These are phyloP conservation scores for Plasmodium billcollinsi DNA, from an alignment of 169 alveolate species.

Conservation along the genomic window DNA sequence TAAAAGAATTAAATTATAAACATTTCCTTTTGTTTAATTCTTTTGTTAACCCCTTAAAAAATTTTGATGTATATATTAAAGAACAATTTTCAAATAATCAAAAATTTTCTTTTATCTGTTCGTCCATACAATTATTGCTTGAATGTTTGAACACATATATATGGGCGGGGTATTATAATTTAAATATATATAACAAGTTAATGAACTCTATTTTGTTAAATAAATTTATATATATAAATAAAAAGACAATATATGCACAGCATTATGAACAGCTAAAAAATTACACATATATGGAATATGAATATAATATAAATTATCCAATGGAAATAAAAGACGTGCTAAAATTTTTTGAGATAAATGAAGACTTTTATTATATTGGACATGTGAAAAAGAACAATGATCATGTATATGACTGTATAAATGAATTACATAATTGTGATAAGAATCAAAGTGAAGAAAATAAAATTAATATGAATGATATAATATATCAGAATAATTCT, in stretches of 20 bases:
- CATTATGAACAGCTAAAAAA: constrained; percentile 44
- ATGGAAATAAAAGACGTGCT: constrained; percentile 27
- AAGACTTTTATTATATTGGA: not conserved
- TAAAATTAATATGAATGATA: not conserved
- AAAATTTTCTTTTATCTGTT: constrained; percentile 22
- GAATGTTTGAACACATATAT: constrained; percentile 71
- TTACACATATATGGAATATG: constrained; percentile 48
- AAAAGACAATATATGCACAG: constrained; percentile 12
- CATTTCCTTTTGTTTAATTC: constrained; percentile 82
- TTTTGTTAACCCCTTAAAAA: constrained; percentile 78
- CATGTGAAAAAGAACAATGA: not conserved
- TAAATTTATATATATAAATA: constrained; percentile 32
- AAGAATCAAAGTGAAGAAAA: not conserved
- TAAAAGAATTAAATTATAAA: constrained; percentile 81
- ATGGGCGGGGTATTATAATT: constrained; percentile 75
- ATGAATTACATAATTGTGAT: not conserved
- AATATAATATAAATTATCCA: constrained; percentile 63
- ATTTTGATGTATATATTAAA: constrained; percentile 64
- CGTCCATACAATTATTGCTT: constrained; percentile 32
- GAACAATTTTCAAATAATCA: constrained; percentile 50
- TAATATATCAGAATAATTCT: no score
- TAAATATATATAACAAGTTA: constrained; percentile 68
- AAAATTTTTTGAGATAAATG: constrained; percentile 16
- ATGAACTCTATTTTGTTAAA: constrained; percentile 56
- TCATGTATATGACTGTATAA: not conserved